Evolutionary conservation across 331 rosid genomes (phyloP).

Genomic region (Rhamnella rubrinervis): DNA sequence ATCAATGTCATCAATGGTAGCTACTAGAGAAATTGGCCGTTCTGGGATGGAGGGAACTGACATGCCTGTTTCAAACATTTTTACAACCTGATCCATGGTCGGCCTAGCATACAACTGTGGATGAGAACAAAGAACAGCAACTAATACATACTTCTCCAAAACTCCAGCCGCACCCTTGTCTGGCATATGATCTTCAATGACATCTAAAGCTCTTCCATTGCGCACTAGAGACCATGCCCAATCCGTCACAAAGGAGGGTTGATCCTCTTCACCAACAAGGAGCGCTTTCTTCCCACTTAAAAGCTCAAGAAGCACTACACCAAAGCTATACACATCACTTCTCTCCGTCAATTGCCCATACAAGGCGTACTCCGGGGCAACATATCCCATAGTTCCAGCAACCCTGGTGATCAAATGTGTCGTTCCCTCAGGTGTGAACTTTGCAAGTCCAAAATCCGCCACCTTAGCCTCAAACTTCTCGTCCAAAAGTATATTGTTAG

Average conservation of each 20-base stretch:
- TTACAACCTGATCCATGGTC: slow-evolving; percentile 89
- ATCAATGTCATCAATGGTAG: slow-evolving; percentile 62
- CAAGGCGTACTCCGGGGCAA: slow-evolving; percentile 90
- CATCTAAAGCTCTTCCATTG: slow-evolving; percentile 56
- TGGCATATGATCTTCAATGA: slow-evolving; percentile 68
- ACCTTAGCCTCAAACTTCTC: slow-evolving; percentile 81
- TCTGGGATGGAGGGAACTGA: slow-evolving; percentile 64
- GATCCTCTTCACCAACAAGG: slow-evolving; percentile 39
- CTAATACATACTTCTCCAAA: slow-evolving; percentile 73
- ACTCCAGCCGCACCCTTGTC: slow-evolving; percentile 47
- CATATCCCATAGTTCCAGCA: slow-evolving; percentile 94
- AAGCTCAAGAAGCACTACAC: slow-evolving; percentile 86
- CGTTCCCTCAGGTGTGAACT: slow-evolving; percentile 81
- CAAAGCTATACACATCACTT: slow-evolving; percentile 87
- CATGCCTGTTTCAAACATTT: slow-evolving; percentile 80
- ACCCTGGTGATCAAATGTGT: slow-evolving; percentile 94
- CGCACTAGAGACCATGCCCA: slow-evolving; percentile 93
- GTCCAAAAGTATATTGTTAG: slow-evolving; percentile 79
- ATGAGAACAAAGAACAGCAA: slow-evolving; percentile 87
- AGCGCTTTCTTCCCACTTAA: slow-evolving; percentile 89
- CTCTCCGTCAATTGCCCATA: slow-evolving; percentile 88
- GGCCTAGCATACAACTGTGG: slow-evolving; percentile 92
- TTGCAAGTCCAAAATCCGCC: slow-evolving; percentile 86
- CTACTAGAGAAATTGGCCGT: slow-evolving; percentile 69
- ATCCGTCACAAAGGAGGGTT: slow-evolving; percentile 64